phyloP scores from a whole-genome alignment of 2,329 filamentous ascomycete species.

The Cercospora janseana region DNA sequence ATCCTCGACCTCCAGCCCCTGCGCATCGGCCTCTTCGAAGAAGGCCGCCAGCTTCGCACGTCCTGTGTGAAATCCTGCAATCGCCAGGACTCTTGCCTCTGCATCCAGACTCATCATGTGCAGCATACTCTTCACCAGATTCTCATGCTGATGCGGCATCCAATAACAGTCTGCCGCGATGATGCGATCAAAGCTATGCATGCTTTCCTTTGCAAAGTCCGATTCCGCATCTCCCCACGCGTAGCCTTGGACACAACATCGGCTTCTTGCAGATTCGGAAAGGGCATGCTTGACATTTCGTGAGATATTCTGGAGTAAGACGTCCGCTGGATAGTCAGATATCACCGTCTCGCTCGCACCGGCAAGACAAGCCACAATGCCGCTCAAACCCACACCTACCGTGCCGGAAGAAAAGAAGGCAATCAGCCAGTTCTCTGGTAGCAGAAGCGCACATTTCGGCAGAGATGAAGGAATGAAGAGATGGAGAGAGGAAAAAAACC shows the following conservation, averaged over 20 bases:
- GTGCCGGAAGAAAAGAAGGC: conserved; percentile 1
- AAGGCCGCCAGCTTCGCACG: conserved; percentile 64
- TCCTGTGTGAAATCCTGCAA: conserved; percentile 72
- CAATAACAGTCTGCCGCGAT: conserved; percentile 72
- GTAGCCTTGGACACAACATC: conserved; percentile 57
- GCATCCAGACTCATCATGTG: conserved; percentile 61
- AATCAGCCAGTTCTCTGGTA: conserved; percentile 27
- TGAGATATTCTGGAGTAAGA: conserved; percentile 58
- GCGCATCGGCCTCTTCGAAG: conserved; percentile 55
- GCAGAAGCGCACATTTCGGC: conserved; percentile 13
- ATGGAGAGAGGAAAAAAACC: background rate
- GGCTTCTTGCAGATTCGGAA: conserved; percentile 19
- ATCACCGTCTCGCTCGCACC: conserved; percentile 54
- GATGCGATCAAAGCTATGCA: conserved; percentile 57
- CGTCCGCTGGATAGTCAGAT: conserved; percentile 66
- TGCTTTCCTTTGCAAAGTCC: conserved; percentile 41
- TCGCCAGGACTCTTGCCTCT: conserved; percentile 58
- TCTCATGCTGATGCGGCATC: conserved; percentile 72
- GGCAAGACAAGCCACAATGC: conserved; percentile 47
- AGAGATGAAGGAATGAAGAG: background rate
- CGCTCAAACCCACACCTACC: conserved; percentile 47
- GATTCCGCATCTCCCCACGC: conserved; percentile 59
- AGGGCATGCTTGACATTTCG: conserved; percentile 59
- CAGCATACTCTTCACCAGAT: conserved; percentile 60
- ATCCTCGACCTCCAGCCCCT: conserved; percentile 59